Evolutionary conservation across 2,329 filamentous ascomycete genomes (phyloP).

Genomic region (Epichloe hybrida): DNA sequence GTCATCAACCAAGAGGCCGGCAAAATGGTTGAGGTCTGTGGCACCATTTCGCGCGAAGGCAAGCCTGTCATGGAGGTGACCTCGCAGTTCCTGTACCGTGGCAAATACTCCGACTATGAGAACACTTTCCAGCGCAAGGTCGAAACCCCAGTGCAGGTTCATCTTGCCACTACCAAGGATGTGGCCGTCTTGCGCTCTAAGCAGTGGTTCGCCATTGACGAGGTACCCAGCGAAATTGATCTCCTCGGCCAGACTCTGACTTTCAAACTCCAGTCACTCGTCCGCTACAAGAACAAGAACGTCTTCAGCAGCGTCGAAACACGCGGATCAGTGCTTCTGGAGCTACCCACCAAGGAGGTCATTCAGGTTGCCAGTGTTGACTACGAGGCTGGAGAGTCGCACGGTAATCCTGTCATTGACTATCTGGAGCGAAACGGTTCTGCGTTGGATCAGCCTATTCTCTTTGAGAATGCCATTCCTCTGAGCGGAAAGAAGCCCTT

Average conservation of each 20-base stretch:
- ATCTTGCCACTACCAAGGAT: conserved; percentile 77
- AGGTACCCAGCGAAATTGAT: conserved; percentile 56
- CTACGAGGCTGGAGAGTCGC: conserved; percentile 80
- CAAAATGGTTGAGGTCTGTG: conserved; percentile 99
- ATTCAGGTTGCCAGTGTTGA: conserved; percentile 96
- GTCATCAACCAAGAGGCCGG: conserved; percentile 97
- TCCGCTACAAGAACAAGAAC: conserved; percentile 89
- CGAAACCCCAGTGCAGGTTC: conserved; percentile 88
- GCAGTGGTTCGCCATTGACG: conserved; percentile 89
- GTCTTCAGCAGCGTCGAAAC: conserved; percentile 89
- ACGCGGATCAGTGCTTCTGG: conserved; percentile 78
- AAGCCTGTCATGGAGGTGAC: conserved; percentile 94
- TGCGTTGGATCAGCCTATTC: conserved; percentile 87
- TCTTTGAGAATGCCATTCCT: conserved; percentile 95
- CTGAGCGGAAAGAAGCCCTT: conserved; percentile 85
- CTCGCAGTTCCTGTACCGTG: conserved; percentile 94
- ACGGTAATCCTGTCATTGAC: conserved; percentile 93
- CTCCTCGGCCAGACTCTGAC: conserved; percentile 86
- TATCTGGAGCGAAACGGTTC: conserved; percentile 86
- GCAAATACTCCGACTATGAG: conserved; percentile 82
- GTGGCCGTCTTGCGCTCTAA: conserved; percentile 90
- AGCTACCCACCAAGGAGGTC: conserved; percentile 91
- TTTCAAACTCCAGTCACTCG: conserved; percentile 86
- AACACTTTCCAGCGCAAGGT: conserved; percentile 98
- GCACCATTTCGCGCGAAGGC: conserved; percentile 77